Conservation (phyloP, 2,329 filamentous ascomycete genomes). For the Periglandula ipomoeae region DNA sequence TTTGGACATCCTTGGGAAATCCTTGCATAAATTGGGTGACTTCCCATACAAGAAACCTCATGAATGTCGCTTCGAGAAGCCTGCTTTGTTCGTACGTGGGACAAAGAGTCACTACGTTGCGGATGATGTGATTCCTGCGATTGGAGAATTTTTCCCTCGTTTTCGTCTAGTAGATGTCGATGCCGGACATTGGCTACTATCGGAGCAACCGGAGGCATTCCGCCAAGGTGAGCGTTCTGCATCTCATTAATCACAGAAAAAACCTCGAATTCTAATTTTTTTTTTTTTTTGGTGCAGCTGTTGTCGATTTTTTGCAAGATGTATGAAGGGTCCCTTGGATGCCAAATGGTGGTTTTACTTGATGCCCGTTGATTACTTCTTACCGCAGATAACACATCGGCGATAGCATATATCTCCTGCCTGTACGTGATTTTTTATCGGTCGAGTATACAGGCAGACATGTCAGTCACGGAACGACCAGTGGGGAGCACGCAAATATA, state of each 20-base stretch:
- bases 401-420: no score
- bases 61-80: constrained; percentile 61
- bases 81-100: constrained; percentile 71
- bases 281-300: constrained; percentile 3
- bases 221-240: constrained; percentile 45
- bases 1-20: constrained; percentile 56
- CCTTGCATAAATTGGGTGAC: constrained; percentile 69
- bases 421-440: no score
- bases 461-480: no score
- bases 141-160: constrained; percentile 73
- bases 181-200: constrained; percentile 79
- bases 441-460: background rate
- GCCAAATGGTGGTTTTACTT: background rate
- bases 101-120: constrained; percentile 70
- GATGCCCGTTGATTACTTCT: background rate
- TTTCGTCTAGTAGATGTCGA: constrained; percentile 69
- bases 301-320: constrained; percentile 4
- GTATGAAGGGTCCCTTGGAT: no score
- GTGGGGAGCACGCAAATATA: no score
- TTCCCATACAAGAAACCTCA: constrained; percentile 77
- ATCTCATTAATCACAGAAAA: background rate
- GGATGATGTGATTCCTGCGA: constrained; percentile 69
- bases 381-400: no score
- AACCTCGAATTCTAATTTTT: no score
- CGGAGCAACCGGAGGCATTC: constrained; percentile 77